phyloP scores from a whole-genome alignment of 331 rosid species.

The Acacia concinna region DNA sequence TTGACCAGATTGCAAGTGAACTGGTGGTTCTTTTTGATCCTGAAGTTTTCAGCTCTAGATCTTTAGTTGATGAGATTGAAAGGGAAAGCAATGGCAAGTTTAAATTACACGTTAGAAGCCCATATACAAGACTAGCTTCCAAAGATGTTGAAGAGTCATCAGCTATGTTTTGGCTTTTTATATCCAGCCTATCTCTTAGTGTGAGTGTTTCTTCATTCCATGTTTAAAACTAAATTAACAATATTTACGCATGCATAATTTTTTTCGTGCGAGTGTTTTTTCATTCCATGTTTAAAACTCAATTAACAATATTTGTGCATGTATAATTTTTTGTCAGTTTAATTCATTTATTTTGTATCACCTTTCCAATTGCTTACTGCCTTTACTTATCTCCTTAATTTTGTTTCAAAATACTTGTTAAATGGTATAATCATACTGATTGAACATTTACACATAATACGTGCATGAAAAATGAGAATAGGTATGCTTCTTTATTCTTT shows the following conservation, averaged over 20 bases:
- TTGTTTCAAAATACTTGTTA: background rate
- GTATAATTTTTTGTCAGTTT: background rate
- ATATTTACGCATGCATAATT: background rate
- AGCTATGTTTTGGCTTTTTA: constrained; percentile 63
- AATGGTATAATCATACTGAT: background rate
- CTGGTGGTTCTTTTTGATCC: constrained; percentile 77
- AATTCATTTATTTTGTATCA: background rate
- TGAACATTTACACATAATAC: background rate
- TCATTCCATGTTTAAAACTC: background rate
- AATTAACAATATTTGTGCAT: background rate
- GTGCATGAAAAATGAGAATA: background rate
- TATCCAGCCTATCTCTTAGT: constrained; percentile 76
- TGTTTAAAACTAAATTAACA: background rate
- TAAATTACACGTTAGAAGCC: constrained; percentile 60
- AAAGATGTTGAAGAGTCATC: constrained; percentile 67
- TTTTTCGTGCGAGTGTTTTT: constrained; percentile 65
- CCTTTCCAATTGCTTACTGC: background rate
- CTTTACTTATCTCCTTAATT: background rate
- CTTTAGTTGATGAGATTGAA: constrained; percentile 74
- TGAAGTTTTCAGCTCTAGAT: constrained; percentile 65
- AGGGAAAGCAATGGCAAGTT: constrained; percentile 58
- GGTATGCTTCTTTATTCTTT: background rate
- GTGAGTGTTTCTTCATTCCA: constrained; percentile 49
- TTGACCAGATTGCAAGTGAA: constrained; percentile 48
- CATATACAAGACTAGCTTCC: constrained; percentile 71